Conservation (phyloP, 2,329 filamentous ascomycete species). For the Fusarium sp. region DNA sequence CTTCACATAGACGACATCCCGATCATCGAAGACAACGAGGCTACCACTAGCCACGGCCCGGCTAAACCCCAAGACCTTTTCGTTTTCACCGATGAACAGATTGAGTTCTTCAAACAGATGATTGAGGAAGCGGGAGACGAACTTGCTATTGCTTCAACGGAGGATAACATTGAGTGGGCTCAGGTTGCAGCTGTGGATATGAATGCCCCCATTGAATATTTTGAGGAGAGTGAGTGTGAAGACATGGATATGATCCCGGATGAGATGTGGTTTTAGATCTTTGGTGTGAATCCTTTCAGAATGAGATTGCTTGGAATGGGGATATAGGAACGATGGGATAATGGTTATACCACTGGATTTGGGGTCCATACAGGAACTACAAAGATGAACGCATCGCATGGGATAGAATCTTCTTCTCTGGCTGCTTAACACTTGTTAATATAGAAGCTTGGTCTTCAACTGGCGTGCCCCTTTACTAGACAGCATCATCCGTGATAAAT, state of each 20-base stretch:
- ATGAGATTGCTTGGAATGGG: not conserved
- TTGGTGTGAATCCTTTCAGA: not conserved
- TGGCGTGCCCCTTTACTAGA: conserved; percentile 12
- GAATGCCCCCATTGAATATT: not conserved
- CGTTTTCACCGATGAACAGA: not conserved
- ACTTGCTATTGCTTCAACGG: not conserved
- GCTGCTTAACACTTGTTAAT: not conserved
- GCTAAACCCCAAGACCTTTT: not conserved
- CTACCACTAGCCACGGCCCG: not conserved
- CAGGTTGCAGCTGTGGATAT: not conserved
- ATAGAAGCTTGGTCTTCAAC: not conserved
- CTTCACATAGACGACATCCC: not conserved
- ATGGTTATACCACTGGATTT: not conserved
- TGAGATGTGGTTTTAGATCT: not conserved
- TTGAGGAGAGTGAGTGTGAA: not conserved
- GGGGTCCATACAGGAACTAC: not conserved
- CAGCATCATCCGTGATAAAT: too few relatives aligned
- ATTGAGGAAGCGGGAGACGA: not conserved
- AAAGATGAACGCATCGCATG: not conserved
- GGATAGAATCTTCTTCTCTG: not conserved
- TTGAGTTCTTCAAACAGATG: not conserved
- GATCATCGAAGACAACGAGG: not conserved
- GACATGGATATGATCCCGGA: not conserved
- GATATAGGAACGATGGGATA: not conserved
- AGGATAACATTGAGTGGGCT: conserved; percentile 10